Base-by-base conservation (phyloP, 129 eudicot genomes). In the Escallonia herrerae region DNA sequence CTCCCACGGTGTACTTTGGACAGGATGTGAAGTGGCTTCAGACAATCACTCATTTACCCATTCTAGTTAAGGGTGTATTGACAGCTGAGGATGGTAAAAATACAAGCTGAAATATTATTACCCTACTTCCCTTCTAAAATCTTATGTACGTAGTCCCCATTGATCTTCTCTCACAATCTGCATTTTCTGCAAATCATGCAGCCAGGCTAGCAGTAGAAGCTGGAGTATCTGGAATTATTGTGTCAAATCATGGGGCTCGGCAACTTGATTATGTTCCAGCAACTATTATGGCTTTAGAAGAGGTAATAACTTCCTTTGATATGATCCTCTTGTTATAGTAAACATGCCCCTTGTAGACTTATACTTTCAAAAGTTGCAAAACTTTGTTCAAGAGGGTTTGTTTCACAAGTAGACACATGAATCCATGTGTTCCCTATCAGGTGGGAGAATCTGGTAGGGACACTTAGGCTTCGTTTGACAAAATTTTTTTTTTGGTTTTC, bases 11-110 rank as follows among this genome's bases (percentile, higher is more conserved):
- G 44, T 33, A 43, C 59, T 42, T 69, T 52, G 47, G 43, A 76
- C 82, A 85, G 96, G 98, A 88, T 56, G 79, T 88, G 57, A 72
- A 83, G 85, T 93, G 98, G 98, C 98, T 93, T 57, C 81, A 93
- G 72, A 75, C 96, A 47, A 86, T 93, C 77, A 93, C 98, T 51
- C 65, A 69, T 12, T 76, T 93, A 53, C 98, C 95, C 40, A 86
- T 93, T 64, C 73, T 93, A 37, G 82, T 93, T 38, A 93, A 93
- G 90, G 98, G 98, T 41, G 90, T 93, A 13, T 15, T 93, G 65
- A 93, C 98, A 33, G 96, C 95, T 48, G 96, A 93, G 76, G 96
- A 93, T 71, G 95, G 98, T 93, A 80, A 43, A 79, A 39, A 58
- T 42, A 40, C 22, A 14, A 42, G 8, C 4, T n/a, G 22, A n/a